Evolutionary conservation across 2,329 filamentous ascomycete species (phyloP).

Genomic region (Monosporascus sp.): DNA sequence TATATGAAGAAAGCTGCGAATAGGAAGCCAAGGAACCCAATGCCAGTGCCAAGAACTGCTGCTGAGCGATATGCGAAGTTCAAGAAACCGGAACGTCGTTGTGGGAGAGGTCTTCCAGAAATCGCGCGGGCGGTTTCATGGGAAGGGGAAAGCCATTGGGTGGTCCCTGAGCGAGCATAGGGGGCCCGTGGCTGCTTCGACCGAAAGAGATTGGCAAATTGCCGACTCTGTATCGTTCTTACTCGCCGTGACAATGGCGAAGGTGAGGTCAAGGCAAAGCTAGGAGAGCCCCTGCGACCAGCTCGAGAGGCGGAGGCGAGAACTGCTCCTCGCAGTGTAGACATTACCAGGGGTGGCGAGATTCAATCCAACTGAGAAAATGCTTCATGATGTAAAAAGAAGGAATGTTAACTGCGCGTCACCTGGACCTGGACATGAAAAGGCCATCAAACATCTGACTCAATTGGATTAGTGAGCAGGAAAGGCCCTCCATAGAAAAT

Average conservation of each 20-base stretch:
- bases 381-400: background rate
- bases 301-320: slow-evolving; percentile 14
- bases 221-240: slow-evolving; percentile 7
- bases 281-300: slow-evolving; percentile 12
- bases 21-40: slow-evolving; percentile 62
- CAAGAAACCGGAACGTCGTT: slow-evolving; percentile 40
- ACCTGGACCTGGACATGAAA: background rate
- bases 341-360: slow-evolving; percentile 8
- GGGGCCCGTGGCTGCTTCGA: slow-evolving; percentile 5
- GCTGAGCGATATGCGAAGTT: slow-evolving; percentile 65
- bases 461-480: background rate
- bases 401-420: background rate
- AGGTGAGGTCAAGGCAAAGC: slow-evolving; percentile 4
- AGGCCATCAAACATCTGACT: too few relatives aligned
- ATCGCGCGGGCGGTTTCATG: slow-evolving; percentile 32
- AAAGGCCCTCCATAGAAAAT: background rate
- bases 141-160: slow-evolving; percentile 16
- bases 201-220: slow-evolving; percentile 14
- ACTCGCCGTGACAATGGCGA: slow-evolving; percentile 4
- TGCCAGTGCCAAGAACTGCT: slow-evolving; percentile 68
- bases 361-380: background rate
- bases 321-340: slow-evolving; percentile 17
- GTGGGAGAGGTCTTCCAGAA: slow-evolving; percentile 48
- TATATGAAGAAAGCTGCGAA: slow-evolving; percentile 87
- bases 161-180: slow-evolving; percentile 4